Percentiles rank a stretch among this genome's conserved stretches.
These are phyloP conservation scores for Peniophora sp. DNA, from an alignment of 1,284 basidiomycete species.

Conservation along the genomic window DNA sequence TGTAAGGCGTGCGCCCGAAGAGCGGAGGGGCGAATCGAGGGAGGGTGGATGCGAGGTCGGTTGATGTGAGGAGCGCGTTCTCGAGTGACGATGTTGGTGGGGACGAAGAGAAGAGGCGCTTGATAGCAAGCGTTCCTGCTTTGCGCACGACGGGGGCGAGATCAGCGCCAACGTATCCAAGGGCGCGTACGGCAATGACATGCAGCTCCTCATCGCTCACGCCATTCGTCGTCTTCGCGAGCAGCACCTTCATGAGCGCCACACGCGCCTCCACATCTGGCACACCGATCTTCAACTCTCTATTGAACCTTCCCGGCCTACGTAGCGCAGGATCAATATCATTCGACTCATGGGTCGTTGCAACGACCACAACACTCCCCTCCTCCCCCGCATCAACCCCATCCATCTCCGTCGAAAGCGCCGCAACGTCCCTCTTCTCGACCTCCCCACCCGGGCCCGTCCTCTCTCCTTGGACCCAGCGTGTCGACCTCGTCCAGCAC, in stretches of 20 bases:
- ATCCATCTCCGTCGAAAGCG: conserved; percentile 97
- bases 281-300: conserved; percentile 98
- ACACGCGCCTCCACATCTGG: conserved; percentile 98
- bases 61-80: no score
- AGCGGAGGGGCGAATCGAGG: no score
- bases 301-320: conserved; percentile 98
- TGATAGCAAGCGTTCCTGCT: conserved; percentile 99
- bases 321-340: conserved; percentile 98
- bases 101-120: no score
- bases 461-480: conserved; percentile 99
- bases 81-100: conserved; percentile 91
- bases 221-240: conserved; percentile 99
- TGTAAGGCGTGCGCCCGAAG: no score
- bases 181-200: conserved; percentile 98
- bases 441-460: conserved; percentile 97
- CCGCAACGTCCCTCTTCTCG: conserved; percentile 97
- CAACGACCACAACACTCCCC: conserved; percentile 99
- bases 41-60: no score
- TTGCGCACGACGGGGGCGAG: conserved; percentile 93
- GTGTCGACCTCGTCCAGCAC: conserved; percentile 99
- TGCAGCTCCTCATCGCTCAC: conserved; percentile 97
- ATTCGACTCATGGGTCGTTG: conserved; percentile 97
- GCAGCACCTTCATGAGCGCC: conserved; percentile 97
- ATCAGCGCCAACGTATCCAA: conserved; percentile 99
- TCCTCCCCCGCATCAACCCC: conserved; percentile 97